Evolutionary conservation across 805 yeast genomes (phyloP).

Genomic region (Kodamaea leandrae): DNA sequence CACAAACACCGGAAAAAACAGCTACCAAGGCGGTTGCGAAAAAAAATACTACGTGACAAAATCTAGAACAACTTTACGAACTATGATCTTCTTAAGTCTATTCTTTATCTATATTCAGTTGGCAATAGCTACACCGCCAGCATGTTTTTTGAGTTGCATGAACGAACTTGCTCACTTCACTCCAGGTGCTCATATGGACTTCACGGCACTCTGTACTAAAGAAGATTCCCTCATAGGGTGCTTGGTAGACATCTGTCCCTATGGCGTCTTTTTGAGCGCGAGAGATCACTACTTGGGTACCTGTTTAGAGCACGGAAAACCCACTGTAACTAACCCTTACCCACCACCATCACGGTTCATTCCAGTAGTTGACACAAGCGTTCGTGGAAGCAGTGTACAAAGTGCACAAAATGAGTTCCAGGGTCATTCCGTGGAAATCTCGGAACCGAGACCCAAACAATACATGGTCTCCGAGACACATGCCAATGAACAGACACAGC

Average conservation of each 20-base stretch:
- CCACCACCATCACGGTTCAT: slow-evolving; percentile 9
- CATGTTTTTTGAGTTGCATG: slow-evolving; percentile 47
- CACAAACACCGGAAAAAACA: neutral
- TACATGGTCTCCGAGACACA: too few relatives aligned
- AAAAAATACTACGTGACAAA: neutral
- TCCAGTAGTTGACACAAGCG: neutral
- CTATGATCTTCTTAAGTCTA: too few relatives aligned
- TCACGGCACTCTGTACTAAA: slow-evolving; percentile 39
- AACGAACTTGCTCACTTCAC: slow-evolving; percentile 37
- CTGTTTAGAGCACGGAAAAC: slow-evolving; percentile 38
- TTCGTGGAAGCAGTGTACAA: too few relatives aligned
- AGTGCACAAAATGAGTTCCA: too few relatives aligned
- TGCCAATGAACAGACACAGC: too few relatives aligned
- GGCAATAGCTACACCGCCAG: slow-evolving; percentile 46
- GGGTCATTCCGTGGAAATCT: too few relatives aligned
- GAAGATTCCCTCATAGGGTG: slow-evolving; percentile 43
- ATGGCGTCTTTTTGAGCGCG: slow-evolving; percentile 40
- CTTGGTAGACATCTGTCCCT: slow-evolving; percentile 45
- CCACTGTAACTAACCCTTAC: slow-evolving; percentile 7
- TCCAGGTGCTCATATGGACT: slow-evolving; percentile 29
- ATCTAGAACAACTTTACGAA: neutral
- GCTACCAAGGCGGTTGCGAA: neutral
- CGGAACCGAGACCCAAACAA: too few relatives aligned
- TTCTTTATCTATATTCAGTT: slow-evolving; percentile 5
- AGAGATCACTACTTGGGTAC: slow-evolving; percentile 51